Base-by-base conservation (phyloP, 768 basidiomycete genomes). In the Xerocomellus amylosporus region DNA sequence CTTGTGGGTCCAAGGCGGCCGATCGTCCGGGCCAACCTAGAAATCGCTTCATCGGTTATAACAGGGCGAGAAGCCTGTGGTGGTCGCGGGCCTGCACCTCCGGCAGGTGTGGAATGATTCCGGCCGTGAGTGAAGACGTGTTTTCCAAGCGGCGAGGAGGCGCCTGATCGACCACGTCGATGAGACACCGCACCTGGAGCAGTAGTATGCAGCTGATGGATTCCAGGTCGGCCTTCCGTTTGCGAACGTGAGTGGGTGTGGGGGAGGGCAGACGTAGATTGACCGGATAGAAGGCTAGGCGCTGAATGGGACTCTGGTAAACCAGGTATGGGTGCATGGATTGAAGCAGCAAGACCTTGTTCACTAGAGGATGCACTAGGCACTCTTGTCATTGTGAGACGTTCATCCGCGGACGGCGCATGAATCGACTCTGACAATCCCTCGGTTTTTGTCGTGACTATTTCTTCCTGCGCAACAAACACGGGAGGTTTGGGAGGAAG, bases 1-100 rank as follows among this genome's bases (percentile, higher is more conserved):
- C 24, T 24, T 24, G 59, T 38, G 41, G 64, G 53, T 50, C 64
- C 66, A 20, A 64, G 50, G 58, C 68, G 64, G 22, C 82, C 85
- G 38, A 90, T 83, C 10, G 85, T 83, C 59, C 80, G 77, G 26
- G 82, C 84, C 31, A 91, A 68, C 53, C 76, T 76, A 13, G 87
- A 84, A 47, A 89, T 79, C 3, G 87, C 89, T 46, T 86, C 87
- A 13, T 77, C 84, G 6, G 86, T 86, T 60, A 91, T 79, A 41
- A 90, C 77, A n/a, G 89, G 89, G 10, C 89, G 79, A 13, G 59
- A 75, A 33, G 74, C 56, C 57, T 83, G 80, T 17, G 72, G 68
- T 19, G 67, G 49, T 22, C 82, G 79, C 46, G 78, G 72, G 37
- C 65, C 68, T 38, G 62, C 62, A 51, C 56, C 64, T 52, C 76